Conservation (phyloP, 768 basidiomycete species). For the Wakefieldia striispora region DNA sequence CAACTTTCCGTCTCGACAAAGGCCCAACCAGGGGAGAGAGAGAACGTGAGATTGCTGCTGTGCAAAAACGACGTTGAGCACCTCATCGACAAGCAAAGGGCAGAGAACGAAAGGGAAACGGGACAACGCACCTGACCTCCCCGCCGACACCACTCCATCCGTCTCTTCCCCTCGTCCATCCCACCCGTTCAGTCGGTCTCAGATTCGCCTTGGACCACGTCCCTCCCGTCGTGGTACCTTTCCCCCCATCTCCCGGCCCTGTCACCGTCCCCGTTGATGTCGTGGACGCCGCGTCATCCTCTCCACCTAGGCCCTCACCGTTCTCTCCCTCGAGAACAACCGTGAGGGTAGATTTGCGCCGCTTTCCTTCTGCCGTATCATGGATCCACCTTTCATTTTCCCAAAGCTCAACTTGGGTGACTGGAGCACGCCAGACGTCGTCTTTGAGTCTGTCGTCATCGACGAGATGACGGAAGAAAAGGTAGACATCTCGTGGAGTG, state of each 20-base stretch:
- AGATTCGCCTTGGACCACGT: constrained; percentile 40
- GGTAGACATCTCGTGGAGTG: constrained; percentile 24
- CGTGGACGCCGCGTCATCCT: constrained; percentile 5
- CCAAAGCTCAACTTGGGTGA: constrained; percentile 70
- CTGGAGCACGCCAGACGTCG: constrained; percentile 59
- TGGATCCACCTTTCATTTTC: constrained; percentile 72
- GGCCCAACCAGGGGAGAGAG: constrained; percentile 69
- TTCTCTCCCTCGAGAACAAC: constrained; percentile 13
- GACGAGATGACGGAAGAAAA: constrained; percentile 38
- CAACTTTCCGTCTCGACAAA: constrained; percentile 79
- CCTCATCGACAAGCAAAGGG: too few species aligned
- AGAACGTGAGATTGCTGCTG: constrained; percentile 81
- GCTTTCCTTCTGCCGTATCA: constrained; percentile 4
- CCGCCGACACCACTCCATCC: constrained; percentile 65
- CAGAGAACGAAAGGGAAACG: too few species aligned
- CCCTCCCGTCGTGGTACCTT: constrained; percentile 1
- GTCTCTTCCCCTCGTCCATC: constrained; percentile 73
- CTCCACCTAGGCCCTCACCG: not conserved
- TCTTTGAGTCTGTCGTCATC: constrained; percentile 70
- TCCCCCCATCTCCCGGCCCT: not conserved
- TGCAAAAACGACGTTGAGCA: constrained; percentile 16
- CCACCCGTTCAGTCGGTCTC: constrained; percentile 45
- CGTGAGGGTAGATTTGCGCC: constrained; percentile 1
- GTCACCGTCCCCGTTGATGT: not conserved
- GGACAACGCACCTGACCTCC: constrained; percentile 55